These are phyloP conservation scores for Capillidium heterosporum DNA, from an alignment of 371 early-diverging fungal genomes.

Conservation along the genomic window DNA sequence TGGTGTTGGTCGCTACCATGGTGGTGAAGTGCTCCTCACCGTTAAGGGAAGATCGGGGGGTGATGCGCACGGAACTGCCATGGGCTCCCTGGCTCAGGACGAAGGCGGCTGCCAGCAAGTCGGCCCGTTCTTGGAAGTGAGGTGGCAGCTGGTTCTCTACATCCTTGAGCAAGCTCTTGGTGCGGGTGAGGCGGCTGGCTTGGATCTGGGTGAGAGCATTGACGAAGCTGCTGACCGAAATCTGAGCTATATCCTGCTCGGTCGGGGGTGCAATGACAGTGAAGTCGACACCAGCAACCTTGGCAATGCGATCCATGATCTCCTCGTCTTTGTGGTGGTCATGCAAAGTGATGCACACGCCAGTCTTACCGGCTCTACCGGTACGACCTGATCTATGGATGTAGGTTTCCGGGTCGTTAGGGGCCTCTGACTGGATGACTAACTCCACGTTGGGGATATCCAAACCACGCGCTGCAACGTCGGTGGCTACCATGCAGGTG, in stretches of 20 bases:
- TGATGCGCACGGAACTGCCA: background rate
- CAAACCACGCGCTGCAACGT: conserved; percentile 92
- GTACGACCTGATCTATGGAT: conserved; percentile 97
- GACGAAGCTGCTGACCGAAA: too few relatives aligned
- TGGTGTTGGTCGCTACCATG: background rate
- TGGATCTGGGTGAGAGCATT: too few relatives aligned
- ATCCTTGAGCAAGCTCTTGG: too few relatives aligned
- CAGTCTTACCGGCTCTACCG: conserved; percentile 84
- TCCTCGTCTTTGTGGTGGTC: conserved; percentile 25
- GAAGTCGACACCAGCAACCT: background rate
- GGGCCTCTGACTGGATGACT: conserved; percentile 94
- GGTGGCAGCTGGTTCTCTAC: too few relatives aligned
- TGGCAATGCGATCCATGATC: background rate
- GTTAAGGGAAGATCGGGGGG: background rate
- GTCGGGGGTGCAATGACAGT: background rate
- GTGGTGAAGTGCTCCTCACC: background rate
- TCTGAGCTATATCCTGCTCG: background rate
- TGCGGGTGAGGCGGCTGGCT: too few relatives aligned
- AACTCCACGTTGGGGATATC: conserved; percentile 95
- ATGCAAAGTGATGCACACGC: conserved; percentile 82
- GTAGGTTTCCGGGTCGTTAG: conserved; percentile 83
- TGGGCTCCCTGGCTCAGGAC: too few relatives aligned
- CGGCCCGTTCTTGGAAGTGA: too few relatives aligned
- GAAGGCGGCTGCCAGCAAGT: too few relatives aligned
- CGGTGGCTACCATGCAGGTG: conserved; percentile 77